Base-by-base conservation (phyloP, 306 rosid genomes). In the Cicer chorassanicum region DNA sequence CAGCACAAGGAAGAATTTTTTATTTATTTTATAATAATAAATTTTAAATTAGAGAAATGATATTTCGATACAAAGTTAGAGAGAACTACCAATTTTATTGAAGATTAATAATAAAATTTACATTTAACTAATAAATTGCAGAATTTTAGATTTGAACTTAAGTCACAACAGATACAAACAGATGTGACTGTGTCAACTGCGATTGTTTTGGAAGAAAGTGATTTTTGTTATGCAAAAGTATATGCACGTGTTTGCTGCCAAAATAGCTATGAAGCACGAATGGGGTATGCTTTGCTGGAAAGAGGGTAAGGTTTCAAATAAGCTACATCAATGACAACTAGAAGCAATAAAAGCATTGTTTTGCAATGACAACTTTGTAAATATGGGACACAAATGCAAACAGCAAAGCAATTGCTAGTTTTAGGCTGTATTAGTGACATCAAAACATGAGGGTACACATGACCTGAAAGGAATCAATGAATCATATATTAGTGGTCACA, bases 271-370 rank as follows among this genome's bases (percentile, higher is more conserved):
- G 86, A 68, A 84, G 61, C 63, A 81, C 40, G 39, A 79, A 84
- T 85, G 87, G 86, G 81, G 89, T 55, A 81, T 80, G 85, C 74
- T 81, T 77, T 50, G 94, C 89, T 91, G 97, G 92, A 91, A 89
- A 89, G 92, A 85, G 80, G 84, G 81, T 77, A 84, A 82, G 74
- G 74, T 81, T 80, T 67, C 80, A 76, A 38, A 76, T 75, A 82
- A 81, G 80, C 81, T 68, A 82, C 84, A 87, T 72, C 72, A 81
- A 83, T 83, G 96, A 86, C 91, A 88, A 90, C 91, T 74, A 81
- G 53, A 74, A 79, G 76, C 78, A 76, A 73, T 85, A 54, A 81
- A 83, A 79, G 79, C 77, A 64, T 64, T 60, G 56, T 69, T 53
- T 29, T 43, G 68, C 19, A 21, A 80, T 82, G 85, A 70, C 87